These are phyloP conservation scores for Aspergillus texensis DNA, from an alignment of 2,329 filamentous ascomycete species.

Conservation along the genomic window DNA sequence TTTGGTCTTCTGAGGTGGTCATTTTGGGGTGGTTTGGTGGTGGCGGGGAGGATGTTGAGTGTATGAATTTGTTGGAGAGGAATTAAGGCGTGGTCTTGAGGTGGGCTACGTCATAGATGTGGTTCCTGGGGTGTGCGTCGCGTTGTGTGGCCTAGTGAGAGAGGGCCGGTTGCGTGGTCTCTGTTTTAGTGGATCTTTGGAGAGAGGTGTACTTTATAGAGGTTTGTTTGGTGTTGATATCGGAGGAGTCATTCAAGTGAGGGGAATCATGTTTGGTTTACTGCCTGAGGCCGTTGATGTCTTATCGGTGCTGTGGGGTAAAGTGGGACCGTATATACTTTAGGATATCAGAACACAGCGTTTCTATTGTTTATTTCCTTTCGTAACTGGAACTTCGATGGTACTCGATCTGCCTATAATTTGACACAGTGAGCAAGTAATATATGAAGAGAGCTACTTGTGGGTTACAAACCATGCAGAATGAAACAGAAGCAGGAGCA, in stretches of 20 bases:
- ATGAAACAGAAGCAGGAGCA: no score
- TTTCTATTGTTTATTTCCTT: not conserved
- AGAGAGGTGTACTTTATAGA: not conserved
- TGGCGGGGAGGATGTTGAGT: no score
- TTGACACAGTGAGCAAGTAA: not conserved
- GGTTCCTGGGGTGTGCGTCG: not conserved
- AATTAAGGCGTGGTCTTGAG: no score
- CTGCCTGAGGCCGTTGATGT: not conserved
- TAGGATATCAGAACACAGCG: not conserved
- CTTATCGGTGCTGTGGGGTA: not conserved
- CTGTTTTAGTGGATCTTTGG: not conserved
- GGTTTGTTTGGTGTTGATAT: not conserved
- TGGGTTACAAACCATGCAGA: not conserved
- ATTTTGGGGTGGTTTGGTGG: not conserved
- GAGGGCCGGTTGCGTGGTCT: no score
- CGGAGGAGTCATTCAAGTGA: not conserved
- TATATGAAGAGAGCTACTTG: not conserved
- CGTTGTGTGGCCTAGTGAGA: not conserved
- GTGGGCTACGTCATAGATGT: not conserved
- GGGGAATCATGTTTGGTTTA: not conserved
- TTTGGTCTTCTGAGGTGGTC: not conserved
- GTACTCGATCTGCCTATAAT: not conserved
- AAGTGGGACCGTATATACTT: not conserved
- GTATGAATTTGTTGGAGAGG: no score
- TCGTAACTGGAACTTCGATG: not conserved